phyloP scores from a whole-genome alignment of 2,329 filamentous ascomycete genomes.

The Hymenoscyphus albidus region DNA sequence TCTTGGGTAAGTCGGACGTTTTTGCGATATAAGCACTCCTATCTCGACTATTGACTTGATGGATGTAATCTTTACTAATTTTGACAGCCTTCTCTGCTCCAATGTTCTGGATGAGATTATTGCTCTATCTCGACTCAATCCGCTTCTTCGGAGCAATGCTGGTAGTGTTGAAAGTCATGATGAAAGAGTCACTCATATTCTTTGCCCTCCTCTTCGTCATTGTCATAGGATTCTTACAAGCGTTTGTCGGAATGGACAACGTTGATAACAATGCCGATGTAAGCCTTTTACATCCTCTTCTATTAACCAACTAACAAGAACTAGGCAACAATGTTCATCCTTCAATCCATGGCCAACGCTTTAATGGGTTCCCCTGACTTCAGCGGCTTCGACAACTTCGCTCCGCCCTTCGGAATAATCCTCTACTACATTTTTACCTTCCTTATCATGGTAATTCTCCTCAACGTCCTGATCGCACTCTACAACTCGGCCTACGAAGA shows the following conservation, averaged over 20 bases:
- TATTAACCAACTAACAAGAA: not conserved
- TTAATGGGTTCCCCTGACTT: conserved; percentile 94
- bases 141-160: conserved; percentile 98
- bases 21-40: too few species aligned
- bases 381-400: conserved; percentile 80
- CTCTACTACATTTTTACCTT: conserved; percentile 99
- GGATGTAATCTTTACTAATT: conserved; percentile 14
- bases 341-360: conserved; percentile 81
- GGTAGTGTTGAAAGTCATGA: conserved; percentile 92
- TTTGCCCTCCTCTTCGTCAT: conserved; percentile 86
- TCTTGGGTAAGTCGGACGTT: conserved; percentile 47
- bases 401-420: conserved; percentile 86
- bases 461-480: conserved; percentile 94
- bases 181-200: conserved; percentile 93
- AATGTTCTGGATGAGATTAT: conserved; percentile 92
- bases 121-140: conserved; percentile 90
- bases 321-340: conserved; percentile 66
- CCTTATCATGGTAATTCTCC: conserved; percentile 86
- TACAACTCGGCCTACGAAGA: conserved; percentile 95
- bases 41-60: not conserved
- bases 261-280: conserved; percentile 62
- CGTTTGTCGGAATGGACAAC: conserved; percentile 87
- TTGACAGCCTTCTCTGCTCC: conserved; percentile 74
- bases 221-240: conserved; percentile 83
- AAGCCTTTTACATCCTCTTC: not conserved